Percentiles rank a stretch among this genome's conserved stretches.
Conservation (phyloP, 257 asterid species). For the Osmanthus fragrans region DNA sequence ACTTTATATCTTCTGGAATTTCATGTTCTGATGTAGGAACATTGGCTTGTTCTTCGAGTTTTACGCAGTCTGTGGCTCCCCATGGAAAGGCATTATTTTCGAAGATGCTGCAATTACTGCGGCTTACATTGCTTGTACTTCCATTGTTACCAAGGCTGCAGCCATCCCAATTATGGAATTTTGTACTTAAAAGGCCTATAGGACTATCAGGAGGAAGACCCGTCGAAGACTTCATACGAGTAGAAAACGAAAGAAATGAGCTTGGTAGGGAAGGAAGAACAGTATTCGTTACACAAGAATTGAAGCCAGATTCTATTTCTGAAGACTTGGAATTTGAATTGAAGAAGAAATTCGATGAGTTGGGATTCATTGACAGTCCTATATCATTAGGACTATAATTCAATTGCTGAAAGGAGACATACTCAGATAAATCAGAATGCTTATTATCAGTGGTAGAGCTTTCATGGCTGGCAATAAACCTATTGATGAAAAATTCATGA, state of each 20-base stretch:
- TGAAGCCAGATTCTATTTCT: slow-evolving; percentile 35
- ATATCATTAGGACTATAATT: slow-evolving; percentile 36
- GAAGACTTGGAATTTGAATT: slow-evolving; percentile 33
- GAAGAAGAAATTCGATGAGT: slow-evolving; percentile 37
- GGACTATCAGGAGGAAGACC: slow-evolving; percentile 20
- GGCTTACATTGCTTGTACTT: slow-evolving; percentile 8
- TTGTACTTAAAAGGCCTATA: slow-evolving; percentile 14
- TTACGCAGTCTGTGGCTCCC: slow-evolving; percentile 33
- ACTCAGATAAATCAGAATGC: slow-evolving; percentile 39
- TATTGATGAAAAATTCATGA: slow-evolving; percentile 74
- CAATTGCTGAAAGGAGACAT: slow-evolving; percentile 49
- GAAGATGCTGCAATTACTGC: slow-evolving; percentile 23
- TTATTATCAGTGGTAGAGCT: slow-evolving; percentile 28
- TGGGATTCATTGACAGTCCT: slow-evolving; percentile 44
- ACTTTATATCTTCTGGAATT: slow-evolving; percentile 40
- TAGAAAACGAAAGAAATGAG: slow-evolving; percentile 9
- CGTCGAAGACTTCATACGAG: slow-evolving; percentile 21
- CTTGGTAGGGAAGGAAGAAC: slow-evolving; percentile 17
- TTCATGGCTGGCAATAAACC: slow-evolving; percentile 51
- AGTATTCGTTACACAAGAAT: slow-evolving; percentile 1
- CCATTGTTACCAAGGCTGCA: not conserved
- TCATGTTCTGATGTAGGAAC: not conserved
- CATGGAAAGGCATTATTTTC: slow-evolving; percentile 35
- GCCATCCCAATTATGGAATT: slow-evolving; percentile 39
- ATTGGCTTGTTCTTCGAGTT: slow-evolving; percentile 32